Base-by-base conservation (phyloP, 106 monocot genomes). In the Dioscorea dumetorum region DNA sequence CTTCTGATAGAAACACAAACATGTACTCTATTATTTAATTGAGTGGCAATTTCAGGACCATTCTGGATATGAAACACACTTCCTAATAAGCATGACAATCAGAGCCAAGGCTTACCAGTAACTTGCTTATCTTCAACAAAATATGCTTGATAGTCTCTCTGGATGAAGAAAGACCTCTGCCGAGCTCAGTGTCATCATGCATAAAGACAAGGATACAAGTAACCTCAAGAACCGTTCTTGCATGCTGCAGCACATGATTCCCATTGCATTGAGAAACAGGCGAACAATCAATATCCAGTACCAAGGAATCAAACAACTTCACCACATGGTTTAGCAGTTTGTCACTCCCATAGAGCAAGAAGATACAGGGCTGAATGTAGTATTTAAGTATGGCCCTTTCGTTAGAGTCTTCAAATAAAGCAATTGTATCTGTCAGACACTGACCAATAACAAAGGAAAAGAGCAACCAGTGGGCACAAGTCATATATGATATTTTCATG, bases 291-390 rank as follows among this genome's bases (percentile, higher is more conserved):
- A 71, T 67, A 49, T 81, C 78, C 50, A 49, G 49, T 31, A 83
- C 32, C 9, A 68, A 61, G 5, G 67, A 78, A 69, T 68, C 75
- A 54, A 86, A 70, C 18, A 79, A 72, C 63, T 77, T 69, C 67
- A 90, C 70, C 13, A 79, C 70, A 71, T 28, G 49, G 65, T 70
- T 61, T 16, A 84, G 59, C 57, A 90, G 76, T 17, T 70, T 73
- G 60, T 72, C 48, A 58, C 70, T 80, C 69, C 67, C 69, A 28
- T 9, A 53, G 73, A 90, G 83, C 31, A 87, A 59, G 67, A 69
- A 52, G 6, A 90, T 61, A 62, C 90, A 90, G 21, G 90, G 87
- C 54, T 68, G 72, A 15, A 84, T 9, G 63, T 78, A 81, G 63
- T 83, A 81, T 34, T 74, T 59, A 67, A 81, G 78, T 60, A 48